Base-by-base conservation (phyloP, 139 green algal species). In the Eudorina sp. region DNA sequence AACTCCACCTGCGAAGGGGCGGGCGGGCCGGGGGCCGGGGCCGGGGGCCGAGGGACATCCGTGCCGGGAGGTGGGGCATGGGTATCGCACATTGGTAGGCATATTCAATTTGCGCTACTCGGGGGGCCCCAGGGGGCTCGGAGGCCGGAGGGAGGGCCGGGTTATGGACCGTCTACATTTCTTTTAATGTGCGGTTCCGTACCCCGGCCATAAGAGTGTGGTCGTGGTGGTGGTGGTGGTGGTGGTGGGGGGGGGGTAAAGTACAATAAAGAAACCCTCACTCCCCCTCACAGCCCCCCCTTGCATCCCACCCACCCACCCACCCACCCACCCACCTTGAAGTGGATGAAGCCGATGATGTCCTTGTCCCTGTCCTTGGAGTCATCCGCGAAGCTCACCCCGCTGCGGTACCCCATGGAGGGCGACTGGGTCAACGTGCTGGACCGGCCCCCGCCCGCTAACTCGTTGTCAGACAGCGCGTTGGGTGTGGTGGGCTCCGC, bases 1-100 rank as follows among this genome's bases (percentile, higher is more conserved):
- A 92, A 95, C 48, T 55, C 80, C 55, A 95, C 66, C 77, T 91
- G 62, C 11, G 38, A 13, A 4, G 27, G 27, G 27, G 72, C 4
- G 29, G 41, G 29, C 11, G 68, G 1, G 36, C 31, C 16, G 68
- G 58, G n/a, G 18, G 6, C 6, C 58, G 18, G 18, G 64, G 64
- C n/a, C 6, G n/a, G 64, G 64, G 31, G n/a, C 29, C n/a, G 31
- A 11, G 31, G 31, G 64, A n/a, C n/a, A n/a, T n/a, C n/a, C n/a
- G n/a, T n/a, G n/a, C n/a, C n/a, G n/a, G n/a, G n/a, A n/a, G n/a
- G n/a, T n/a, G n/a, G n/a, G n/a, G n/a, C n/a, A n/a, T n/a, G n/a
- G n/a, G n/a, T n/a, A n/a, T n/a, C n/a, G n/a, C n/a, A n/a, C n/a
- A n/a, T n/a, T n/a, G n/a, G n/a, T n/a, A n/a, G n/a, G n/a, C n/a